Evolutionary conservation across 495 filamentous ascomycete species (phyloP).

Genomic region (Aspergillus funiculosus): DNA sequence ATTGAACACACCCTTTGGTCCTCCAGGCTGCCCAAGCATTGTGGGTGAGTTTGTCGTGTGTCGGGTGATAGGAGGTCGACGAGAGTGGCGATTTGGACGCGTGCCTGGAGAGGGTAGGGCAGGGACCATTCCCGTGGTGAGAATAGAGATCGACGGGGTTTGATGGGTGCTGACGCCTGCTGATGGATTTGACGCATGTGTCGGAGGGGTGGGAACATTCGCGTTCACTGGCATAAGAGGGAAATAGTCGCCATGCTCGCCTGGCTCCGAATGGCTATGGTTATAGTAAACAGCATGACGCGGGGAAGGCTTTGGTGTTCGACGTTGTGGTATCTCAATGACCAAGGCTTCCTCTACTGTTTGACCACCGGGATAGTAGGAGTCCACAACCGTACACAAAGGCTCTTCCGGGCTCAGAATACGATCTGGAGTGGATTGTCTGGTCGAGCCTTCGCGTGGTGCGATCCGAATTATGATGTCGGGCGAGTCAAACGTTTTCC

Average conservation of each 20-base stretch:
- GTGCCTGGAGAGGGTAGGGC: conserved; percentile 78
- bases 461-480: conserved; percentile 69
- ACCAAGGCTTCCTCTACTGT: conserved; percentile 83
- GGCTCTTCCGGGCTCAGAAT: conserved; percentile 79
- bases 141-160: conserved; percentile 62
- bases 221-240: conserved; percentile 65
- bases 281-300: conserved; percentile 53
- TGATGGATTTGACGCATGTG: conserved; percentile 36
- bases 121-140: conserved; percentile 74
- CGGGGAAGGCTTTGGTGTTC: conserved; percentile 81
- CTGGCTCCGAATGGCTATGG: conserved; percentile 53
- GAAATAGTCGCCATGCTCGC: conserved; percentile 83
- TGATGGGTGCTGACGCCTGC: conserved; percentile 23
- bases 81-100: conserved; percentile 41
- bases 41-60: conserved; percentile 82
- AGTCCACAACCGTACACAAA: conserved; percentile 71
- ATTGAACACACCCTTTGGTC: conserved; percentile 21
- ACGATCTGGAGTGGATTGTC: conserved; percentile 54
- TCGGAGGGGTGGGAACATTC: conserved; percentile 33
- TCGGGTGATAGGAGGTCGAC: conserved; percentile 46
- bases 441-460: conserved; percentile 41
- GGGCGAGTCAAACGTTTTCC: conserved; percentile 80
- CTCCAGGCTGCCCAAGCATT: conserved; percentile 38
- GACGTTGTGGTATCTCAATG: conserved; percentile 77
- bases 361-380: conserved; percentile 85